phyloP scores from a whole-genome alignment of 495 filamentous ascomycete species.

The Penicillium paradoxum region DNA sequence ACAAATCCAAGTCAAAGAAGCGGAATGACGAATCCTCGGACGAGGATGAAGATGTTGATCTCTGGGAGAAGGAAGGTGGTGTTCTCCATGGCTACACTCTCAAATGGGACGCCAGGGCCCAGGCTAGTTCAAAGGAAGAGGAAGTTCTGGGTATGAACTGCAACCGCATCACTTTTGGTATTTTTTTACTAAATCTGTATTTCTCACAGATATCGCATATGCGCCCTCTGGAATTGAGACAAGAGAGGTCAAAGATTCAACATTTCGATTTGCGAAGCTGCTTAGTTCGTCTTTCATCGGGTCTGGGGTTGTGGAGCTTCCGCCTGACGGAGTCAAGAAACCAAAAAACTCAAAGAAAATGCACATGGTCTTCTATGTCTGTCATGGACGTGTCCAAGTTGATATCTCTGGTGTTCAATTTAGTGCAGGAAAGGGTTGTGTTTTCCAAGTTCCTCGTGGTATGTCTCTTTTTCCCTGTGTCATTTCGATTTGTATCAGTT shows the following conservation, averaged over 20 bases:
- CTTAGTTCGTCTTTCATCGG: constrained; percentile 80
- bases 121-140: constrained; percentile 52
- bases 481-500: background rate
- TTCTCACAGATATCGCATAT: constrained; percentile 62
- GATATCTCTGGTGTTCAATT: constrained; percentile 71
- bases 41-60: constrained; percentile 48
- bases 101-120: constrained; percentile 49
- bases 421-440: constrained; percentile 75
- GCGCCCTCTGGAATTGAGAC: constrained; percentile 70
- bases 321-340: constrained; percentile 73
- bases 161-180: background rate
- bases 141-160: constrained; percentile 49
- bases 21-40: constrained; percentile 34
- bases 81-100: constrained; percentile 54
- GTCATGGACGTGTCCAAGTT: constrained; percentile 70
- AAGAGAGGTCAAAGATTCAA: constrained; percentile 64
- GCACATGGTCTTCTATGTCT: constrained; percentile 93
- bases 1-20: constrained; percentile 37
- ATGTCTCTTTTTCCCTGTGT: constrained; percentile 28
- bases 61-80: constrained; percentile 58
- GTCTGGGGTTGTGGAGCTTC: constrained; percentile 81
- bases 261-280: constrained; percentile 83
- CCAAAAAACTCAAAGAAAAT: constrained; percentile 87
- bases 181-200: constrained; percentile 10
- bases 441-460: constrained; percentile 95